These are phyloP conservation scores for Cochliopodium minus DNA, from an alignment of 208 protist genomes.

Conservation along the genomic window DNA sequence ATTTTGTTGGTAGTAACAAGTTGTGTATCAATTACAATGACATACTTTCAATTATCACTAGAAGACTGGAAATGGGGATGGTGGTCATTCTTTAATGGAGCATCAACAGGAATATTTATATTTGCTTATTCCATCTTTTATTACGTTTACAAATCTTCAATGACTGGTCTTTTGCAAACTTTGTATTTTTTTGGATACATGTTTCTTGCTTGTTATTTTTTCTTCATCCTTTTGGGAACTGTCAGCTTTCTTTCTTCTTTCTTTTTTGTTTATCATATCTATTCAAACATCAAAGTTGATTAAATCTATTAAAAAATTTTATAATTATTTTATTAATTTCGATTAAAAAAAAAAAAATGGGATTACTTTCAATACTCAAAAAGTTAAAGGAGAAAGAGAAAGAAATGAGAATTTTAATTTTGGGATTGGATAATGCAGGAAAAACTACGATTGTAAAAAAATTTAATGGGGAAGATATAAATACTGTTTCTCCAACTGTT, in stretches of 20 bases:
- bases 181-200: slow-evolving; percentile 47
- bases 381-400: slow-evolving; percentile 67
- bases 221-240: slow-evolving; percentile 38
- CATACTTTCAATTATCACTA: slow-evolving; percentile 38
- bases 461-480: slow-evolving; percentile 79
- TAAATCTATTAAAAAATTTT: too few relatives aligned
- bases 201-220: slow-evolving; percentile 26
- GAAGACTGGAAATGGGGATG: slow-evolving; percentile 48
- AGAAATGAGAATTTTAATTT: slow-evolving; percentile 76
- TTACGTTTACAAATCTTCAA: slow-evolving; percentile 12
- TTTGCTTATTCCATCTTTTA: slow-evolving; percentile 41
- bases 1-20: slow-evolving; percentile 43
- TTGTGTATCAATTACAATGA: slow-evolving; percentile 41
- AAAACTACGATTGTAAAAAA: slow-evolving; percentile 91
- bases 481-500: slow-evolving; percentile 80
- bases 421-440: slow-evolving; percentile 91
- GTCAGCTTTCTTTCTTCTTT: slow-evolving; percentile 34
- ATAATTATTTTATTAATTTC: too few relatives aligned
- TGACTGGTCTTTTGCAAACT: slow-evolving; percentile 35
- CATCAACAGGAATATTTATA: slow-evolving; percentile 32
- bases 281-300: slow-evolving; percentile 36
- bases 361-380: slow-evolving; percentile 70
- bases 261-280: slow-evolving; percentile 37
- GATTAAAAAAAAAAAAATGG: slow-evolving; percentile 70
- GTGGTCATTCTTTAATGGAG: slow-evolving; percentile 33